These are phyloP conservation scores for Ascocoryne sarcoides DNA, from an alignment of 2,329 filamentous ascomycete species.

Conservation along the genomic window DNA sequence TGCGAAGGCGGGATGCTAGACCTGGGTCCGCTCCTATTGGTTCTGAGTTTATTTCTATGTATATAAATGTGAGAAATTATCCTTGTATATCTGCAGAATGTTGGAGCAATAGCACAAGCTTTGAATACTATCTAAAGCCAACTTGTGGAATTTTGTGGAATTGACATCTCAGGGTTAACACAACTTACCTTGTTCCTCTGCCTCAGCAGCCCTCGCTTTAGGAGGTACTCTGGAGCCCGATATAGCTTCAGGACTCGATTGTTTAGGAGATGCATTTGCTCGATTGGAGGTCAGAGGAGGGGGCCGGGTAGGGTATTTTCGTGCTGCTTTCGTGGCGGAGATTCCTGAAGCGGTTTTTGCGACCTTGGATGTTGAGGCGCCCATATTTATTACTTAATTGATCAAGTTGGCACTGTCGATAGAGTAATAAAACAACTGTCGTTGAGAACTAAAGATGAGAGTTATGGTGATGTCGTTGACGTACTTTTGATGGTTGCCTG, in stretches of 20 bases:
- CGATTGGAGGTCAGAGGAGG: constrained; percentile 10
- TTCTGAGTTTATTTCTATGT: too few species aligned
- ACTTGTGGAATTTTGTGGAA: too few species aligned
- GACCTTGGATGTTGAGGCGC: constrained; percentile 22
- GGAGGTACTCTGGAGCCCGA: constrained; percentile 11
- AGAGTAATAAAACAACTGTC: too few species aligned
- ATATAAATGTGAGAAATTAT: constrained; percentile 1
- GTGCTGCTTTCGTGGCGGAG: constrained; percentile 11
- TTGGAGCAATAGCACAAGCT: too few species aligned
- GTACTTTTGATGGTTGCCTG: too few species aligned
- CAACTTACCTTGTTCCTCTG: constrained; percentile 12
- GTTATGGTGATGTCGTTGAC: too few species aligned
- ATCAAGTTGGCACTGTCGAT: too few species aligned
- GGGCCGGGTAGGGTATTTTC: constrained; percentile 25
- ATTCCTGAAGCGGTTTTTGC: constrained; percentile 14
- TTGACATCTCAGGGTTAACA: too few species aligned
- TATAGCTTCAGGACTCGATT: constrained; percentile 4
- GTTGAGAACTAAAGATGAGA: too few species aligned
- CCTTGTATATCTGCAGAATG: too few species aligned
- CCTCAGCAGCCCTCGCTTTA: background rate
- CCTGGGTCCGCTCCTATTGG: constrained; percentile 16
- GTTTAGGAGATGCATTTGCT: constrained; percentile 6
- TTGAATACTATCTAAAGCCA: too few species aligned
- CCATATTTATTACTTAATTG: constrained; percentile 17
- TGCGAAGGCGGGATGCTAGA: constrained; percentile 17